phyloP scores from a whole-genome alignment of 495 filamentous ascomycete species.

The Copromyces sp. region DNA sequence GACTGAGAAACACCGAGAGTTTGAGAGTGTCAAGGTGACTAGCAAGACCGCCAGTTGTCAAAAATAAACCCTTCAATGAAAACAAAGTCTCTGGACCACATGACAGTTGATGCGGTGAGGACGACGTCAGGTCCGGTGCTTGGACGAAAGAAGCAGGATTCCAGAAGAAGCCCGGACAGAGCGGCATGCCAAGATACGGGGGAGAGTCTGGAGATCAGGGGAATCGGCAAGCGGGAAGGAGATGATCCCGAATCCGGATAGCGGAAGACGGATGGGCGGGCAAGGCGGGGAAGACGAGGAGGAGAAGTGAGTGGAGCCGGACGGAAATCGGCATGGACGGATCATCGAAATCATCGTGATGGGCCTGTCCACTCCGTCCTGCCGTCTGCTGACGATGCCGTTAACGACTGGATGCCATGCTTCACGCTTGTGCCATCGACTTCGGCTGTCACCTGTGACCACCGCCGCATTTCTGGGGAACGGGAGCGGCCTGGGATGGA shows the following conservation, averaged over 20 bases:
- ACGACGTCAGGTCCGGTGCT: neutral
- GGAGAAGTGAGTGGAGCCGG: neutral
- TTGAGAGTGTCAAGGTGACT: neutral
- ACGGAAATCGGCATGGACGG: neutral
- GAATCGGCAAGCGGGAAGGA: neutral
- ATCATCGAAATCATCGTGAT: neutral
- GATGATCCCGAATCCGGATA: neutral
- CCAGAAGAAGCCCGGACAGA: neutral
- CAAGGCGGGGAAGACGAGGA: neutral
- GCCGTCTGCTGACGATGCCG: neutral
- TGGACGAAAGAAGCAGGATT: conserved; percentile 1
- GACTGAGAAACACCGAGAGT: neutral
- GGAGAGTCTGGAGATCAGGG: neutral
- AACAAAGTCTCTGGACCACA: neutral
- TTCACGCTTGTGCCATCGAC: neutral
- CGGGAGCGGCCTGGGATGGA: neutral
- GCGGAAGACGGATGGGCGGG: neutral
- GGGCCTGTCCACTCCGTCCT: neutral
- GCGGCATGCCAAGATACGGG: neutral
- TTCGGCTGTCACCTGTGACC: neutral
- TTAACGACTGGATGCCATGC: neutral
- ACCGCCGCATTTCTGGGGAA: neutral
- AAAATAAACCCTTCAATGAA: neutral
- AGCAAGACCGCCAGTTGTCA: neutral
- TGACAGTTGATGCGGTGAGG: neutral